These are phyloP conservation scores for Globisporangium irregulare DNA, from an alignment of 352 stramenopile genomes.

Conservation along the genomic window DNA sequence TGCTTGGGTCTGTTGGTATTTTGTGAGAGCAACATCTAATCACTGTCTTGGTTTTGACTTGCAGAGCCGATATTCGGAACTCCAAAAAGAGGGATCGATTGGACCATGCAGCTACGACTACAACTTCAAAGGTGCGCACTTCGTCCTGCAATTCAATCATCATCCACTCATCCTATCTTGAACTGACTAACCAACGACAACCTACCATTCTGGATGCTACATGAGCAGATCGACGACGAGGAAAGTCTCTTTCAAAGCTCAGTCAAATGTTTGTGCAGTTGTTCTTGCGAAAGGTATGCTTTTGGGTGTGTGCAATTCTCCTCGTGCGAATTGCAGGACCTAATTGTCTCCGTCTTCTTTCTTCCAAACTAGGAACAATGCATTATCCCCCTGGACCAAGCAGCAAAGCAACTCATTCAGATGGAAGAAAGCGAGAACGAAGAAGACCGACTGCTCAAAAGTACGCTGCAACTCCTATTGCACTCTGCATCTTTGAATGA, in stretches of 20 bases:
- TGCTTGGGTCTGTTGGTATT: not conserved
- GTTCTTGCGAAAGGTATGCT: slow-evolving; percentile 85
- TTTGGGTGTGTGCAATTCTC: not conserved
- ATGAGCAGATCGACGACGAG: slow-evolving; percentile 52
- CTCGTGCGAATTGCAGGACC: not conserved
- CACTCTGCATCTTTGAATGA: not conserved
- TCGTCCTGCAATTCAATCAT: not conserved
- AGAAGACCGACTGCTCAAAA: slow-evolving; percentile 80
- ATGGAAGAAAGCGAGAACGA: slow-evolving; percentile 74
- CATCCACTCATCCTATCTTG: not conserved
- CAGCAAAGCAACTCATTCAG: slow-evolving; percentile 92
- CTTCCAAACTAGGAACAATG: slow-evolving; percentile 59
- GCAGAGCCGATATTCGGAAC: slow-evolving; percentile 45
- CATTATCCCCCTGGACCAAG: slow-evolving; percentile 92
- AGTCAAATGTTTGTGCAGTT: slow-evolving; percentile 96
- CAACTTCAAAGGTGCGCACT: slow-evolving; percentile 51
- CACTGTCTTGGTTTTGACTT: not conserved
- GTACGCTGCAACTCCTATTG: slow-evolving; percentile 29
- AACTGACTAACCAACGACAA: not conserved
- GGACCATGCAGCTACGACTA: slow-evolving; percentile 38
- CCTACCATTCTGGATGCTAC: not conserved
- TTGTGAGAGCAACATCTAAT: no score
- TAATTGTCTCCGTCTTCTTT: not conserved
- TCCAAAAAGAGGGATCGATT: slow-evolving; percentile 25
- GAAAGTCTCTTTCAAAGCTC: slow-evolving; percentile 89